Conservation (phyloP, 2,329 filamentous ascomycete species). For the Alternaria atra region DNA sequence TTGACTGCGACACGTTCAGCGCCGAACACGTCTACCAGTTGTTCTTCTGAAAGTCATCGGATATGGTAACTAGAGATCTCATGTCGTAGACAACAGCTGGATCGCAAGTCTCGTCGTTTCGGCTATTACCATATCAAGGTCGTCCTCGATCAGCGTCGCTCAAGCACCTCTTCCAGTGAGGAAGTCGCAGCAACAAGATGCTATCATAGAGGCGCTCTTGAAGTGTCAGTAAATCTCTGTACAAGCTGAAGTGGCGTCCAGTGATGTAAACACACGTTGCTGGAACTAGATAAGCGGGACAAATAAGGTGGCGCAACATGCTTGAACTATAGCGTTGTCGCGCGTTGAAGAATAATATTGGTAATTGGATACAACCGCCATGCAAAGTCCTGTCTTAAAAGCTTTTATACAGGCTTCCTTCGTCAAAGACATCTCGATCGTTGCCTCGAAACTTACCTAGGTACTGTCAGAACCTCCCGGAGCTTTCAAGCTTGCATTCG, state of each 20-base stretch:
- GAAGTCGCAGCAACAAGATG: slow-evolving; percentile 45
- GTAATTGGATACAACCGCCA: not conserved
- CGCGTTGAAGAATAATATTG: not conserved
- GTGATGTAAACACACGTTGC: too few species aligned
- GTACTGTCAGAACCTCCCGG: not conserved
- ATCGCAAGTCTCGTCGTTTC: slow-evolving; percentile 52
- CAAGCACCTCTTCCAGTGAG: slow-evolving; percentile 45
- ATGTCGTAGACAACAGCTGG: slow-evolving; percentile 53
- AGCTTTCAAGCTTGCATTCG: not conserved
- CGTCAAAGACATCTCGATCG: not conserved
- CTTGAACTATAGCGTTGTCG: not conserved
- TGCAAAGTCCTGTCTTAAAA: not conserved
- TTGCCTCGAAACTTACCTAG: not conserved
- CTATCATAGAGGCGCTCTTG: slow-evolving; percentile 51
- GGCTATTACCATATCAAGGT: slow-evolving; percentile 57
- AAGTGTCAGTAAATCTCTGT: slow-evolving; percentile 56
- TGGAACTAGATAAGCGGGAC: too few species aligned
- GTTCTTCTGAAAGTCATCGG: too few species aligned
- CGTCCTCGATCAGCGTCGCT: slow-evolving; percentile 46
- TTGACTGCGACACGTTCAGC: slow-evolving; percentile 30
- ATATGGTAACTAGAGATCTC: slow-evolving; percentile 41
- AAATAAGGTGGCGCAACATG: too few species aligned
- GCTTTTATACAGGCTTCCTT: not conserved
- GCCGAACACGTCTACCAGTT: too few species aligned
- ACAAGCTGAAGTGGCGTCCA: slow-evolving; percentile 48